A percentile compares a stretch with the other conserved stretches of the same genome.
phyloP scores from a whole-genome alignment of 1,139 yeast genomes.

The Entelexis paramagnoliae region DNA sequence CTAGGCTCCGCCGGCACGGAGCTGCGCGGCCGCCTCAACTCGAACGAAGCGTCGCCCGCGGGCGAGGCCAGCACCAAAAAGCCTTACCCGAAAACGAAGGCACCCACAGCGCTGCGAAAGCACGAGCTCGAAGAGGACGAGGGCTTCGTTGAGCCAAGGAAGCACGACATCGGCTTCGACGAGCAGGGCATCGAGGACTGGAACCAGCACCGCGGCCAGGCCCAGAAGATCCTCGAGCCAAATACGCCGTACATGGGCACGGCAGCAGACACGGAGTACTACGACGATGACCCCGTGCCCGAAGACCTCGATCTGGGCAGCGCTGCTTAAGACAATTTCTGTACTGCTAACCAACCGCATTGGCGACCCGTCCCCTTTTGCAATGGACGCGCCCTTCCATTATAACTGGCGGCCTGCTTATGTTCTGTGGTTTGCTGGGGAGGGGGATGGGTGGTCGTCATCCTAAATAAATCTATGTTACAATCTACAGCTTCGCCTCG shows the following conservation, averaged over 20 bases:
- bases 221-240: slow-evolving; percentile 88
- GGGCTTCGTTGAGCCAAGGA: slow-evolving; percentile 7
- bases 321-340: slow-evolving; percentile 1
- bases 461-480: not conserved
- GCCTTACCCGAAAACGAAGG: slow-evolving; percentile 24
- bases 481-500: slow-evolving; percentile 11
- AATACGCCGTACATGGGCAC: slow-evolving; percentile 97
- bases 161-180: slow-evolving; percentile 45
- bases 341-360: not conserved
- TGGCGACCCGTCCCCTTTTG: no score
- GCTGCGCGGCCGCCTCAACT: slow-evolving; percentile 22
- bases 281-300: slow-evolving; percentile 54
- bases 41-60: not conserved
- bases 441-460: no score
- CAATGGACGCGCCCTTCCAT: no score
- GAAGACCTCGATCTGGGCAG: slow-evolving; percentile 43
- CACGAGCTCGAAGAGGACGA: slow-evolving; percentile 26
- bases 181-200: slow-evolving; percentile 56
- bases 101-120: slow-evolving; percentile 20
- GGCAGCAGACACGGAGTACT: slow-evolving; percentile 77
- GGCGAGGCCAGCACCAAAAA: slow-evolving; percentile 12
- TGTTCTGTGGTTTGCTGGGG: no score
- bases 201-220: slow-evolving; percentile 60
- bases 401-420: no score
- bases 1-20: slow-evolving; percentile 30